Base-by-base conservation (phyloP, 2,329 filamentous ascomycete species). In the Aschersonia sp. region DNA sequence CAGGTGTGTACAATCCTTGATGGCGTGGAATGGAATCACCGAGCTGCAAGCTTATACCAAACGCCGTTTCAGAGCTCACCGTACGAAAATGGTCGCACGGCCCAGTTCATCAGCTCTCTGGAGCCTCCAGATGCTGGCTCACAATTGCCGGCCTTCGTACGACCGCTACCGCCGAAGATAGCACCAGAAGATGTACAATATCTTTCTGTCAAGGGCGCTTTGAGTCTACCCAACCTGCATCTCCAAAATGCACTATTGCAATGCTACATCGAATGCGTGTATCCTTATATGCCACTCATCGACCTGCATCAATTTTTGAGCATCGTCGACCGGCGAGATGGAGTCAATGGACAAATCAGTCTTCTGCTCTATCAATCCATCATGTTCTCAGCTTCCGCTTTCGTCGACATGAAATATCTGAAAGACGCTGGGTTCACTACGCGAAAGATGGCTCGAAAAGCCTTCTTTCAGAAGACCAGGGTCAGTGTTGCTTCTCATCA, bases 321-420 rank as follows among this genome's bases (percentile, higher is more conserved):
- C 45, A 72, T 76, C 43, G 73, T 88, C 53, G 77, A 81, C 56
- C 70, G 73, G 49, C 71, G 74, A 9, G 83, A 92, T 60, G 85
- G 84, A 11, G 71, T 75, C 44, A 73, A 77, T 54, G 81, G 83
- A 8, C 81, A 80, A 59, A 74, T 88, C 57, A 95, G 89, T 66
- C 69, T 97, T 56, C 77, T 95, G 49, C 69, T 95, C 2, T 95
- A 94, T 64, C 90, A 95, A 60, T 85, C 89, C 9, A 83, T 95
- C 58, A 94, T 95, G 87, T 97, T 95, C 61, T 83, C 87, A 1
- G 88, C 85, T 1, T 85, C 85, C 2, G 87, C 89, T 0, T 95
- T 92, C 61, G 82, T 95, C 49, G 87, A 92, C 56, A 83, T 87
- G 67, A 77, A 82, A 48, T 73, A 81, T 58, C 71, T 97, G 44